Base-by-base conservation (phyloP, 2,329 filamentous ascomycete species). In the Fusarium mangiferae region DNA sequence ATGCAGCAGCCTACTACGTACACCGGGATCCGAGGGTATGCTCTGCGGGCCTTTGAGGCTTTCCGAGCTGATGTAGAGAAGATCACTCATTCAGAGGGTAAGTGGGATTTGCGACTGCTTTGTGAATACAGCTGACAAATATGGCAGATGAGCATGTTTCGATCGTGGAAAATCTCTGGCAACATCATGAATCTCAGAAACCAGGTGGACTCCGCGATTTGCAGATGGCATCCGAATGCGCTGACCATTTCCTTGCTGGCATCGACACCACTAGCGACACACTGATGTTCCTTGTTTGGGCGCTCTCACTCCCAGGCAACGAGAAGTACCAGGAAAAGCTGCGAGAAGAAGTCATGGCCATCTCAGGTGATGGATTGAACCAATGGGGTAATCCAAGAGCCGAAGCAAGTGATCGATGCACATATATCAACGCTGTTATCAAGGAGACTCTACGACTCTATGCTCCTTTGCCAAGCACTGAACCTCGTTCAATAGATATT, bases 261-360 rank as follows among this genome's bases (percentile, higher is more conserved):
- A 87, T 88, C 15, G 85, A 89, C 64, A 89, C 87, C 1, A 88
- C 86, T 1, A 85, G 85, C 30, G 86, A 89, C 56, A 86, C 86
- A 0, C 67, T 87, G 4, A 87, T 87, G 83, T 88, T 87, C 66
- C 76, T 85, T 0, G 79, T 89, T 20, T 88, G 85, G 84, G 79
- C 83, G 0, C 80, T 89, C 2, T 89, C 87, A 0, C 80, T 81
- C 3, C 84, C 83, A 1, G 80, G 83, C 38, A 82, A 87, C 56
- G 59, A 73, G 10, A 62, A 69, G 13, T 84, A 83, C n/a, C 87
- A 90, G 74, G 71, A 84, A 2, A 83, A 80, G 14, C 77, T 90
- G 6, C 78, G 82, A 14, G 74, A 80, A 7, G 87, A 89, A 72
- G 81, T 87, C 1, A 68, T 70, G 15, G 55, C 35, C 0, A 74